Evolutionary conservation across 768 basidiomycete genomes (phyloP).

Genomic region (Suillus ampliporus): DNA sequence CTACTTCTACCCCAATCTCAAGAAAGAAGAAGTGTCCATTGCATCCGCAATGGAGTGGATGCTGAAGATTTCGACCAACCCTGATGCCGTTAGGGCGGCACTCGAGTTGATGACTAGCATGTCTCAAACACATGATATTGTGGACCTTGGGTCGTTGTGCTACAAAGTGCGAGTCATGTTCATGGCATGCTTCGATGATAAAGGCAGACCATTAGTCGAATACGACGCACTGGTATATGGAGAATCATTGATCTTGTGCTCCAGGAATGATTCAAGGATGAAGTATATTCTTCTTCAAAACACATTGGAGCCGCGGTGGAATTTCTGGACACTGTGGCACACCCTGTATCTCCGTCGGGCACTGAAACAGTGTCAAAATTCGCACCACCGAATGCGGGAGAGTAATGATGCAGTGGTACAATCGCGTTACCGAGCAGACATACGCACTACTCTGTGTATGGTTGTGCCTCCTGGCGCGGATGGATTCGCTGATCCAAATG

Average conservation of each 20-base stretch:
- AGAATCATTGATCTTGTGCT: not conserved
- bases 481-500: not conserved
- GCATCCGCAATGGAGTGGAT: constrained; percentile 7
- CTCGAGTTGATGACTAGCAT: constrained; percentile 12
- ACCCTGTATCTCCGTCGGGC: not conserved
- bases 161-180: not conserved
- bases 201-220: not conserved
- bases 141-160: not conserved
- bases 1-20: no score
- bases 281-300: not conserved
- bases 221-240: not conserved
- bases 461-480: not conserved
- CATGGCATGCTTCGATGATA: not conserved
- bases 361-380: not conserved
- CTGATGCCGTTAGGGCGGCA: constrained; percentile 9
- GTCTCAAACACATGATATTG: no score
- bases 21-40: not conserved
- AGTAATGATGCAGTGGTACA: not conserved
- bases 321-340: not conserved
- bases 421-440: not conserved
- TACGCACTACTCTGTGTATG: not conserved
- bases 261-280: not conserved
- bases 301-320: not conserved
- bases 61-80: constrained; percentile 19
- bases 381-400: not conserved